phyloP scores from a whole-genome alignment of 345 rosid species.

The Populus alba region DNA sequence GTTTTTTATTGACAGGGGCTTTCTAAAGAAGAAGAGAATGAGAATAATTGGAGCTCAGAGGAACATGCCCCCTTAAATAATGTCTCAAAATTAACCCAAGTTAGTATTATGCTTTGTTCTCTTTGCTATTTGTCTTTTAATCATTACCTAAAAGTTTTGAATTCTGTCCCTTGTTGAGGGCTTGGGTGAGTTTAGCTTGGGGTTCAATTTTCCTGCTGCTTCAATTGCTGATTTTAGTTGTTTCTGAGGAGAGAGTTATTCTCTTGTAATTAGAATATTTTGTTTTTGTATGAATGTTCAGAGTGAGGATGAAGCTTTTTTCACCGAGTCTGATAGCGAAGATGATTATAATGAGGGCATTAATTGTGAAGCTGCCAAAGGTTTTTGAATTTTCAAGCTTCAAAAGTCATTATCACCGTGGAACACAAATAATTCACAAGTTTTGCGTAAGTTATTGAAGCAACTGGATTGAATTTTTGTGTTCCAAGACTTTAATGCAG shows the following conservation, averaged over 20 bases:
- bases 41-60: conserved; percentile 27
- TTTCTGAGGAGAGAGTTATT: neutral
- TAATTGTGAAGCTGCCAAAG: conserved; percentile 44
- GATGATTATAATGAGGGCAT: conserved; percentile 29
- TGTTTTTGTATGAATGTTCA: conserved; percentile 28
- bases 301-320: conserved; percentile 48
- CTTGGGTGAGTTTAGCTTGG: neutral
- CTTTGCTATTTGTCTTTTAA: neutral
- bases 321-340: conserved; percentile 22
- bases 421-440: conserved; percentile 15
- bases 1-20: conserved; percentile 33
- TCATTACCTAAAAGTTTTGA: neutral
- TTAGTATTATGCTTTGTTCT: conserved; percentile 18
- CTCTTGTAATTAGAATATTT: conserved; percentile 24
- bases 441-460: neutral
- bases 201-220: no score
- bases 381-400: conserved; percentile 34
- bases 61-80: conserved; percentile 25
- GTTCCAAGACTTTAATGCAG: conserved; percentile 11
- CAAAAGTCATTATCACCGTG: conserved; percentile 28
- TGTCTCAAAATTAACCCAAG: conserved; percentile 33
- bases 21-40: conserved; percentile 27
- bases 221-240: neutral
- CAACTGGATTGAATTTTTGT: neutral
- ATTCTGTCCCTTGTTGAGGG: neutral